Conservation (phyloP, 1,139 yeast genomes). For the Geotrichum siamense region DNA sequence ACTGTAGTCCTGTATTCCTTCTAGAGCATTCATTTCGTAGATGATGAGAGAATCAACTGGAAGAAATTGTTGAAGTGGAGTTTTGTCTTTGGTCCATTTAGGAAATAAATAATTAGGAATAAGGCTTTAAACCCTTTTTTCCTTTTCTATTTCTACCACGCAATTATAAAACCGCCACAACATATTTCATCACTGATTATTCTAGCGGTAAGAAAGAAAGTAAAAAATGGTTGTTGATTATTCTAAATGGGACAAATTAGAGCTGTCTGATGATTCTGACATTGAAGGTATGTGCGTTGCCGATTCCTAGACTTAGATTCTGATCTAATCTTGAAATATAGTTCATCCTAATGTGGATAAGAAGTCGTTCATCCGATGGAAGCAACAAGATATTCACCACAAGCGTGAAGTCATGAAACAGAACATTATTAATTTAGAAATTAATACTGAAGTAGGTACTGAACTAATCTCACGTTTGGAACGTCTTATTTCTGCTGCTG, state of each 20-base stretch:
- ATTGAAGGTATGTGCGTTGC: constrained; percentile 45
- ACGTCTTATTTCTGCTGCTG: constrained; percentile 41
- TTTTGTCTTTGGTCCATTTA: no score
- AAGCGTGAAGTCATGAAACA: constrained; percentile 73
- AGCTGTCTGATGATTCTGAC: constrained; percentile 92
- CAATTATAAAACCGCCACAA: no score
- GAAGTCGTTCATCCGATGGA: constrained; percentile 86
- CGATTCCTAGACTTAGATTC: no score
- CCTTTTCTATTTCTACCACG: no score
- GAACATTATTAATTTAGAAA: constrained; percentile 66
- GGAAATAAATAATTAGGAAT: no score
- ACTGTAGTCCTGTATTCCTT: constrained; percentile 13
- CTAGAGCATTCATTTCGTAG: constrained; percentile 10
- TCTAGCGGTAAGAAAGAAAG: no score
- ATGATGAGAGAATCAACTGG: neutral
- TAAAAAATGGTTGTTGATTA: constrained; percentile 68
- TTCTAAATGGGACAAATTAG: constrained; percentile 96
- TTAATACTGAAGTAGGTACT: constrained; percentile 70
- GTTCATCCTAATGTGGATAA: constrained; percentile 99
- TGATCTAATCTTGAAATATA: constrained; percentile 7
- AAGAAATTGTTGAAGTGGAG: no score
- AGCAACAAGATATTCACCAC: constrained; percentile 94
- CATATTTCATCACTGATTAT: no score
- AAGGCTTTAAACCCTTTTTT: no score
- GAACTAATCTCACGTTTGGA: constrained; percentile 70